phyloP scores from a whole-genome alignment of 352 stramenopile species.

The Phytophthora megakarya region DNA sequence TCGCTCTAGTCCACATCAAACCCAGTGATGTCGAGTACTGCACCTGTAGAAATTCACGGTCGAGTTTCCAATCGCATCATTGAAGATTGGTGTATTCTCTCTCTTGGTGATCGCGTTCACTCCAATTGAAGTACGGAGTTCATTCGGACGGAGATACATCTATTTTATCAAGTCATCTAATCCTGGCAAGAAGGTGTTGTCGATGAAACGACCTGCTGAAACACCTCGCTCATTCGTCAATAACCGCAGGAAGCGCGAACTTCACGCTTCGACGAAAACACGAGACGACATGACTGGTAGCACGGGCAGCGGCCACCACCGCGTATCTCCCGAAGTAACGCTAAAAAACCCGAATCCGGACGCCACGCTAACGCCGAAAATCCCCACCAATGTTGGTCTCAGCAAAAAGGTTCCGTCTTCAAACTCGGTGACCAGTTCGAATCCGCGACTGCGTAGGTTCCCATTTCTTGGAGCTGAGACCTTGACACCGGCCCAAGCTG shows the following conservation, averaged over 20 bases:
- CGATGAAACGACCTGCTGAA: constrained; percentile 15
- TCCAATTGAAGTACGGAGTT: no score
- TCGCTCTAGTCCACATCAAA: constrained; percentile 21
- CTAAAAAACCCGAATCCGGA: constrained; percentile 67
- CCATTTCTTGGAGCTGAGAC: constrained; percentile 17
- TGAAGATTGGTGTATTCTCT: no score
- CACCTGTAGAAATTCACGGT: background rate
- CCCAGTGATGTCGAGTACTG: constrained; percentile 3
- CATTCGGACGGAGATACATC: background rate
- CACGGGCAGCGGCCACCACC: constrained; percentile 45
- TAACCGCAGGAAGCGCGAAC: background rate
- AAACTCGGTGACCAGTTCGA: constrained; percentile 8
- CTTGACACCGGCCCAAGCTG: constrained; percentile 44
- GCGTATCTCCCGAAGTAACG: constrained; percentile 75
- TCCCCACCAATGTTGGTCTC: constrained; percentile 49
- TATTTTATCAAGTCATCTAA: constrained; percentile 5
- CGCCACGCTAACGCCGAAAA: constrained; percentile 63
- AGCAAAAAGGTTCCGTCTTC: constrained; percentile 28
- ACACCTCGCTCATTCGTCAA: constrained; percentile 16
- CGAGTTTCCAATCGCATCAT: no score
- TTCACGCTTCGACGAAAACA: background rate
- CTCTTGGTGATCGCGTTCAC: no score
- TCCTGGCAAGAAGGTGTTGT: constrained; percentile 16
- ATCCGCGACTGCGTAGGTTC: constrained; percentile 14
- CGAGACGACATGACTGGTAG: constrained; percentile 21